Percentiles rank a stretch among this genome's conserved stretches.
Conservation (phyloP, 2,329 filamentous ascomycete genomes). For the Neofusicoccum parvum region DNA sequence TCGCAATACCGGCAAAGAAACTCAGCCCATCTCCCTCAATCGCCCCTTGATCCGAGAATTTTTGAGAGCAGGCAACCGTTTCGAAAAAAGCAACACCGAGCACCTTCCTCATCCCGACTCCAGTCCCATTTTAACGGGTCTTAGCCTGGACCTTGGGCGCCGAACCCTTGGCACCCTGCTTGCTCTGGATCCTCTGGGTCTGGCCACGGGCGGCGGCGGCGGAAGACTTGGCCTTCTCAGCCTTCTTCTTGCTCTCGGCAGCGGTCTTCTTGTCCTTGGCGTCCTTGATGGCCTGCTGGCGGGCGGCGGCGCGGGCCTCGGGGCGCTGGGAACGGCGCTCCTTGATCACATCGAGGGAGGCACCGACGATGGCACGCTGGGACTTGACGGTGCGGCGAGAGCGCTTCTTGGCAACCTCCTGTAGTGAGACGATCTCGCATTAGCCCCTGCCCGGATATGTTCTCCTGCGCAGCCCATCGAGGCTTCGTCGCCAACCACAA, state of each 20-base stretch:
- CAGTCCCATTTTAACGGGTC: constrained; percentile 68
- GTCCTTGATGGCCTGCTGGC: constrained; percentile 88
- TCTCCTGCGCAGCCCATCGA: background rate
- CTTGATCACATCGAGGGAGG: constrained; percentile 99
- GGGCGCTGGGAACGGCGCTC: constrained; percentile 94
- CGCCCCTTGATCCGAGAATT: constrained; percentile 17
- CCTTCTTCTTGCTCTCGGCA: constrained; percentile 91
- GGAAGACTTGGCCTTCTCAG: constrained; percentile 96
- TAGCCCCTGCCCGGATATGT: constrained; percentile 10
- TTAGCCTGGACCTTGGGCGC: constrained; percentile 82
- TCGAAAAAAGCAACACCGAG: constrained; percentile 22
- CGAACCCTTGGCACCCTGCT: constrained; percentile 95
- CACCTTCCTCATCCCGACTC: constrained; percentile 17
- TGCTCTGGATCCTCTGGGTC: constrained; percentile 80
- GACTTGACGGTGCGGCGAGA: constrained; percentile 96
- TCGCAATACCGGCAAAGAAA: constrained; percentile 21
- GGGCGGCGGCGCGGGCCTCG: constrained; percentile 91
- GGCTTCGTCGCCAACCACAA: background rate
- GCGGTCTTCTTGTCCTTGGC: constrained; percentile 98
- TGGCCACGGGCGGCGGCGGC: constrained; percentile 74
- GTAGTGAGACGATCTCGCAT: constrained; percentile 34
- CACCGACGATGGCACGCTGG: constrained; percentile 98
- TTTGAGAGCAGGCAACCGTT: constrained; percentile 21
- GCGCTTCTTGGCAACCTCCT: constrained; percentile 99
- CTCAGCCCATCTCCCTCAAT: constrained; percentile 17